Base-by-base conservation (phyloP, 148 eudicot genomes). In the Dianthus caryophyllus region DNA sequence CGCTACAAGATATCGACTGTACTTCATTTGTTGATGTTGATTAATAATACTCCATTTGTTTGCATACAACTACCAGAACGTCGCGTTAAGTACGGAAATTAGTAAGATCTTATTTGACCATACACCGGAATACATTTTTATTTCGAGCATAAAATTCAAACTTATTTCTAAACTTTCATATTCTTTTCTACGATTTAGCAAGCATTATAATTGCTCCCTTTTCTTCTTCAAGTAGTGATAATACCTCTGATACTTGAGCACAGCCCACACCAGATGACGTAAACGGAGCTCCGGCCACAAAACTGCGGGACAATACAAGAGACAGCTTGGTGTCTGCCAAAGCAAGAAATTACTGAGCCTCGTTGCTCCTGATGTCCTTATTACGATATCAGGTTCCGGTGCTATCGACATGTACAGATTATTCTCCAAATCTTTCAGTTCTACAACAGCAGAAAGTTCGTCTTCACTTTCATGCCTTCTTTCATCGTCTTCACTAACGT, bases 1-100 rank as follows among this genome's bases (percentile, higher is more conserved):
- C 87, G 56, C 82, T 89, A 51, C 95, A 88, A 75, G 88, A 89
- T 69, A 70, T 90, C 22, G 96, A 89, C 57, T 90, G 87, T 62
- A 65, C 96, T 69, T 72, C 82, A 38, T 69, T 75, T 69, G 48
- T 88, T 39, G 84, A 88, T 57, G 80, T 82, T 43, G 84, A 82
- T 64, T 80, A 68, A 54, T 9, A 29, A 9, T 52, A 2, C 22
- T 62, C 38, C 38, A 7, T 33, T n/a, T n/a, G n/a, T n/a, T n/a
- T n/a, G n/a, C n/a, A n/a, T n/a, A n/a, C n/a, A n/a, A n/a, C n/a
- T n/a, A n/a, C n/a, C n/a, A n/a, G n/a, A n/a, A n/a, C n/a, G n/a
- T n/a, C n/a, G n/a, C n/a, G n/a, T n/a, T n/a, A n/a, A n/a, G n/a
- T n/a, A n/a, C n/a, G n/a, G n/a, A n/a, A n/a, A n/a, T n/a, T n/a